Evolutionary conservation across 1,284 basidiomycete species (phyloP).

Genomic region (Cystobasidiaceae sp.): DNA sequence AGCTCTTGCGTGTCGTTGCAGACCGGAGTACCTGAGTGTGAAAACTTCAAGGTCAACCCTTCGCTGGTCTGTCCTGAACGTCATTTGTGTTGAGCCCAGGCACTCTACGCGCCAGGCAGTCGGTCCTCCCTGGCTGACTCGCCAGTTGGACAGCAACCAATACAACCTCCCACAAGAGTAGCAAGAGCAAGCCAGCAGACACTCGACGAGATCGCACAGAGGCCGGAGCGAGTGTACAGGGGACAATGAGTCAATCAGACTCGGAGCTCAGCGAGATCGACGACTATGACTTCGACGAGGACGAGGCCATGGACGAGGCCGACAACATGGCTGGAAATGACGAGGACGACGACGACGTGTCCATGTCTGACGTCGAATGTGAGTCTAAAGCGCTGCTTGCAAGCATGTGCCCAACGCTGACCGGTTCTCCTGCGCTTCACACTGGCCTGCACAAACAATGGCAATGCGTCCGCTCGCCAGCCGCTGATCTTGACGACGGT

Average conservation of each 20-base stretch:
- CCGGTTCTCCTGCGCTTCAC: too few relatives aligned
- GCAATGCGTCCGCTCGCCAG: background rate
- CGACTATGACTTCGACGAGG: slow-evolving; percentile 45
- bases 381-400: background rate
- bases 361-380: slow-evolving; percentile 11
- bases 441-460: background rate
- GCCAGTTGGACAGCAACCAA: too few relatives aligned
- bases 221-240: background rate
- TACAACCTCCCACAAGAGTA: too few relatives aligned
- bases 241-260: slow-evolving; percentile 2
- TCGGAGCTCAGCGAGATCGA: slow-evolving; percentile 31
- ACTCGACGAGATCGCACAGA: background rate
- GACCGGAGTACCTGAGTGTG: too few relatives aligned
- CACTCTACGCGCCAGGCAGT: too few relatives aligned
- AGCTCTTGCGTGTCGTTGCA: too few relatives aligned
- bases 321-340: slow-evolving; percentile 33
- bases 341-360: slow-evolving; percentile 5
- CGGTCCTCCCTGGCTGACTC: too few relatives aligned
- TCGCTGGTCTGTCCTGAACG: too few relatives aligned
- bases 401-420: too few relatives aligned
- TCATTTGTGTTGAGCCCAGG: too few relatives aligned
- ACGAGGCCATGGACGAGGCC: slow-evolving; percentile 55
- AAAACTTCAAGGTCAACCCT: too few relatives aligned
- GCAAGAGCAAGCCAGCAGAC: background rate
- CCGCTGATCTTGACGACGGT: slow-evolving; percentile 4